These are phyloP conservation scores for Pythium rhizo-oryzae DNA, from an alignment of 352 stramenopile genomes.

Conservation along the genomic window DNA sequence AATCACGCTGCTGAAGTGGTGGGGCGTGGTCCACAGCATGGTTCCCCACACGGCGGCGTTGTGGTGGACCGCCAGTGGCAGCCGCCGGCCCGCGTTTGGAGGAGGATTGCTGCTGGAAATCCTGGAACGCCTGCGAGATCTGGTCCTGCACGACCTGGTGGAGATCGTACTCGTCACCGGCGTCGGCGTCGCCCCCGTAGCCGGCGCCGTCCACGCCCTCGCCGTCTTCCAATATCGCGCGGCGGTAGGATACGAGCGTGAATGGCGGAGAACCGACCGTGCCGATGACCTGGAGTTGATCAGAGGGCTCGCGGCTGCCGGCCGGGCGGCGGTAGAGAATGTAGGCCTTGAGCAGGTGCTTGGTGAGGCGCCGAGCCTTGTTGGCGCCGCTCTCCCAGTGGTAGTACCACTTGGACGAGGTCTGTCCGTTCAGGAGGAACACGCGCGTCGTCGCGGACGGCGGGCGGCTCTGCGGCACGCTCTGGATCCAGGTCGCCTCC, in stretches of 20 bases:
- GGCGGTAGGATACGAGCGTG: slow-evolving; percentile 49
- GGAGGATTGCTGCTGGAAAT: slow-evolving; percentile 34
- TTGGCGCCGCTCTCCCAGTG: slow-evolving; percentile 34
- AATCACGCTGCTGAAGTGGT: background rate
- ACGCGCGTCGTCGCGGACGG: slow-evolving; percentile 15
- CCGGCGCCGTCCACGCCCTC: slow-evolving; percentile 13
- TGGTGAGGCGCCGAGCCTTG: slow-evolving; percentile 27
- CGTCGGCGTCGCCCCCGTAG: slow-evolving; percentile 29
- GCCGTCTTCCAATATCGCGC: slow-evolving; percentile 17
- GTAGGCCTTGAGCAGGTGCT: slow-evolving; percentile 29
- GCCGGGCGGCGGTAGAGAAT: slow-evolving; percentile 19
- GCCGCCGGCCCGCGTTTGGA: background rate
- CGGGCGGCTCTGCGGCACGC: slow-evolving; percentile 15
- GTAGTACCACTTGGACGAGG: slow-evolving; percentile 31
- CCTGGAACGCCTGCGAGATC: slow-evolving; percentile 43
- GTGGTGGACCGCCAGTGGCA: no score
- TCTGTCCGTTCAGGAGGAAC: slow-evolving; percentile 30
- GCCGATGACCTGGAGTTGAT: slow-evolving; percentile 33
- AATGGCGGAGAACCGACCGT: slow-evolving; percentile 44
- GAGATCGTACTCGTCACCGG: slow-evolving; percentile 26
- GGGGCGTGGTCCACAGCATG: background rate
- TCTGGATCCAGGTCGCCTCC: slow-evolving; percentile 26
- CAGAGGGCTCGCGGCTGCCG: slow-evolving; percentile 1
- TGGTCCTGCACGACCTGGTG: slow-evolving; percentile 39
- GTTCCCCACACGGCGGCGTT: background rate